A percentile compares a stretch with the other conserved stretches of the same genome.
These are phyloP conservation scores for Wilcoxina mikolae DNA, from an alignment of 495 filamentous ascomycete genomes.

Conservation along the genomic window DNA sequence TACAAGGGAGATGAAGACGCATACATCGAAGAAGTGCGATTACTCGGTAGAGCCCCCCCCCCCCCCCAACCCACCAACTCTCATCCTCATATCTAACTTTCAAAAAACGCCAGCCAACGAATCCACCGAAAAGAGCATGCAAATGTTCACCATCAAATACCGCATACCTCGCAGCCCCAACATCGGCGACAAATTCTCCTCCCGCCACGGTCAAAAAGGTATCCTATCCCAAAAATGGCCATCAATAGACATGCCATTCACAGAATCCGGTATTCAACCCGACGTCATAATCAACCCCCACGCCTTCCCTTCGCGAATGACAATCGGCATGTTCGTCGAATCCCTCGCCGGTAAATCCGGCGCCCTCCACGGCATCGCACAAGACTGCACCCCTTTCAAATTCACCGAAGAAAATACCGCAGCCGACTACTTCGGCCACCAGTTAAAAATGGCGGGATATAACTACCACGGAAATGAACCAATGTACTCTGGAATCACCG, in stretches of 20 bases:
- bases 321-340: slow-evolving; percentile 98
- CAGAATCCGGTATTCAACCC: slow-evolving; percentile 89
- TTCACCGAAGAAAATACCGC: slow-evolving; percentile 89
- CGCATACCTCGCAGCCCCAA: slow-evolving; percentile 78
- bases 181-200: slow-evolving; percentile 98
- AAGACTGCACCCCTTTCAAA: slow-evolving; percentile 86
- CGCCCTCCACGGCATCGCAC: slow-evolving; percentile 80
- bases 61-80: background rate
- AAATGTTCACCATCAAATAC: slow-evolving; percentile 78
- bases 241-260: slow-evolving; percentile 86
- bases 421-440: slow-evolving; percentile 87
- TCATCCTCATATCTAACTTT: no score
- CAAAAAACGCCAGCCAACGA: slow-evolving; percentile 14
- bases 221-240: slow-evolving; percentile 97
- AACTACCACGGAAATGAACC: slow-evolving; percentile 98
- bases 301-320: slow-evolving; percentile 99
- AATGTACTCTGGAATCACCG: slow-evolving; percentile 92
- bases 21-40: slow-evolving; percentile 81
- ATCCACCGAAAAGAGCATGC: slow-evolving; percentile 67
- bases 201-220: slow-evolving; percentile 94
- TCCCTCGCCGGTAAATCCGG: slow-evolving; percentile 91
- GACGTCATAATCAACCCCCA: slow-evolving; percentile 99
- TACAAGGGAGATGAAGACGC: slow-evolving; percentile 80
- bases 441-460: slow-evolving; percentile 84
- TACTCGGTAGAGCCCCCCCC: slow-evolving; percentile 49